phyloP scores from a whole-genome alignment of 2,329 filamentous ascomycete genomes.

The Pseudogymnoascus sp. region DNA sequence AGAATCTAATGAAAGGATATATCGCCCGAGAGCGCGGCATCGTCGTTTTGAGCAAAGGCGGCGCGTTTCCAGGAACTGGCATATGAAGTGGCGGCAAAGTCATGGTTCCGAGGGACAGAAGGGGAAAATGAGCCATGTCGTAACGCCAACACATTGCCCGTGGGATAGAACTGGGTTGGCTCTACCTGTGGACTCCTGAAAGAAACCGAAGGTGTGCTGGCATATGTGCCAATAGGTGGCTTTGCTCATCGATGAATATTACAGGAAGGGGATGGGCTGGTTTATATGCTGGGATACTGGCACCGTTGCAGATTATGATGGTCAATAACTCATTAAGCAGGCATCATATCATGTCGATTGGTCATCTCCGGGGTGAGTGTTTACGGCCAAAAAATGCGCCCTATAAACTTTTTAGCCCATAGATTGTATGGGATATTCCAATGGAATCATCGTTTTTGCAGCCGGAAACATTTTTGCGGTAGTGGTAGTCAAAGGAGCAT shows the following conservation, averaged over 20 bases:
- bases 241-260: not conserved
- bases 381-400: not conserved
- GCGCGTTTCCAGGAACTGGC: constrained; percentile 88
- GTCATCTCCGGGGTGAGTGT: not conserved
- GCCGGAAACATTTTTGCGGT: too few relatives aligned
- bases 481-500: not conserved
- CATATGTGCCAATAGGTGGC: not conserved
- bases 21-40: constrained; percentile 85
- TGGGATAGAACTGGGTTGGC: not conserved
- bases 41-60: constrained; percentile 86
- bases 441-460: not conserved
- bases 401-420: not conserved
- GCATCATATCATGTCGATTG: not conserved
- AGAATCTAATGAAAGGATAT: constrained; percentile 79
- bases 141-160: not conserved
- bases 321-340: not conserved
- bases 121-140: not conserved
- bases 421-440: not conserved
- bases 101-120: not conserved
- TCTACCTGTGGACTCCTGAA: not conserved
- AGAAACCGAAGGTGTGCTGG: not conserved
- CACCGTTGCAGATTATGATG: not conserved
- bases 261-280: not conserved
- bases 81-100: constrained; percentile 34
- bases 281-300: not conserved